phyloP scores from a whole-genome alignment of 2,329 filamentous ascomycete genomes.

The Byssochlamys sp. region DNA sequence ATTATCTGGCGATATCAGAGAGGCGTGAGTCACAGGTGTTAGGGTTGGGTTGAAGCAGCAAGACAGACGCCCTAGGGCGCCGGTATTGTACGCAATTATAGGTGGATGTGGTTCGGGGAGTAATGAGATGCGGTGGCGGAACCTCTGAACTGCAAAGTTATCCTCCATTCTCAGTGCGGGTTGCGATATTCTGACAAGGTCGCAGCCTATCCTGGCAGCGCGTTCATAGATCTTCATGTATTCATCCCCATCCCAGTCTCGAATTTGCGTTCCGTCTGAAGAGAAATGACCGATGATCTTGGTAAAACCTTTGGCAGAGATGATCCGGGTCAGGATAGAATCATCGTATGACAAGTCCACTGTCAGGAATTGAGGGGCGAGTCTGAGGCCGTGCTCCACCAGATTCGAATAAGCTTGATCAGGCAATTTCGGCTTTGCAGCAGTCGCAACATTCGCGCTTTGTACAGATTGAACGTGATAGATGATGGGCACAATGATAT shows the following conservation, averaged over 20 bases:
- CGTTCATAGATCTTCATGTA: slow-evolving; percentile 51
- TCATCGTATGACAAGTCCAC: slow-evolving; percentile 53
- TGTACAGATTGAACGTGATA: slow-evolving; percentile 39
- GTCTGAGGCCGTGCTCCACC: slow-evolving; percentile 50
- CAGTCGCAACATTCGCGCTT: slow-evolving; percentile 10
- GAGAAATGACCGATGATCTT: slow-evolving; percentile 54
- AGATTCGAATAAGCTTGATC: slow-evolving; percentile 45
- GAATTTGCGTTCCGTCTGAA: slow-evolving; percentile 28
- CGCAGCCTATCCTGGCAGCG: slow-evolving; percentile 50
- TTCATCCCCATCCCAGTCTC: slow-evolving; percentile 47
- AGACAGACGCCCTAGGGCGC: slow-evolving; percentile 53
- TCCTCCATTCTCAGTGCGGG: slow-evolving; percentile 50
- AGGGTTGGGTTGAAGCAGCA: slow-evolving; percentile 58
- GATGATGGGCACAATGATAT: slow-evolving; percentile 52
- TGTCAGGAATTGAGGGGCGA: slow-evolving; percentile 55
- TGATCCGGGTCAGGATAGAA: slow-evolving; percentile 41
- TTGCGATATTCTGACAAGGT: slow-evolving; percentile 53
- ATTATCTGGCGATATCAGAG: slow-evolving; percentile 36
- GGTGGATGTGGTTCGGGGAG: slow-evolving; percentile 40
- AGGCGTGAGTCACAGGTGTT: slow-evolving; percentile 49
- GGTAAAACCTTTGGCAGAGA: slow-evolving; percentile 45
- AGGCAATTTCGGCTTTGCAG: slow-evolving; percentile 14
- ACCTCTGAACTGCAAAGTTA: slow-evolving; percentile 50
- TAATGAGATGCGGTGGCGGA: slow-evolving; percentile 43
- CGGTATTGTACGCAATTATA: slow-evolving; percentile 57